Evolutionary conservation across 768 basidiomycete species (phyloP), one percentile per base, ranked within the genome.

Genomic region (Sutorius australiensis): DNA sequence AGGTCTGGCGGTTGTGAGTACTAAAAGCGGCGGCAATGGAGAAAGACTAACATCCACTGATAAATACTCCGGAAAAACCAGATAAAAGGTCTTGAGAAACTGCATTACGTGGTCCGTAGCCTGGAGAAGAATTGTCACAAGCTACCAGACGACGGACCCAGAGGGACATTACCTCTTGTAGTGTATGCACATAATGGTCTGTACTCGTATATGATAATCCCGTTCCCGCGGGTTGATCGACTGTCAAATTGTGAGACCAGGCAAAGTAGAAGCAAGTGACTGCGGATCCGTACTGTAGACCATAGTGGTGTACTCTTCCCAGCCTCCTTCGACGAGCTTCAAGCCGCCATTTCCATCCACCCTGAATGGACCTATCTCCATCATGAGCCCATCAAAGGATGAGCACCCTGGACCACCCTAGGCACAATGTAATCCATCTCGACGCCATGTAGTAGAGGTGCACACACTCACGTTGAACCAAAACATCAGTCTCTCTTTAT

Each of bases 391-490:
- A 62, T 98, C 95, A 66, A 98, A 98, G 1, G 91, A 93, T 0
- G 94, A 97, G 69, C 97, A 98, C 28, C 97, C 97, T 17, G 95
- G 95, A 1, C 95, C 95, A 17, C 93, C 94, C 92, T 95, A 61
- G 17, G 41, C 11, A 38, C 14, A 30, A 46, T 34, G 36, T 11
- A 16, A 27, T 36, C 48, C 41, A 57, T 44, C 44, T 17, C 16
- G 16, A 24, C 10, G 37, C 30, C 38, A 54, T 3, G 16, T n/a
- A 34, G 19, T 6, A 28, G 4, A 6, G 6, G 10, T 21, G 17
- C 24, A 37, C 16, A 28, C 16, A 69, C 85, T 63, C 63, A 92
- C 94, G 71, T 98, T 98, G 65, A 98, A 94, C 97, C 97, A 99
- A 63, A 98, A 92, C 63, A 98, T 80, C 9, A 98, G 71, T 33